Percentiles rank a stretch among this genome's conserved stretches.
These are phyloP conservation scores for Microdochium paspali DNA, from an alignment of 2,329 filamentous ascomycete genomes.

Conservation along the genomic window DNA sequence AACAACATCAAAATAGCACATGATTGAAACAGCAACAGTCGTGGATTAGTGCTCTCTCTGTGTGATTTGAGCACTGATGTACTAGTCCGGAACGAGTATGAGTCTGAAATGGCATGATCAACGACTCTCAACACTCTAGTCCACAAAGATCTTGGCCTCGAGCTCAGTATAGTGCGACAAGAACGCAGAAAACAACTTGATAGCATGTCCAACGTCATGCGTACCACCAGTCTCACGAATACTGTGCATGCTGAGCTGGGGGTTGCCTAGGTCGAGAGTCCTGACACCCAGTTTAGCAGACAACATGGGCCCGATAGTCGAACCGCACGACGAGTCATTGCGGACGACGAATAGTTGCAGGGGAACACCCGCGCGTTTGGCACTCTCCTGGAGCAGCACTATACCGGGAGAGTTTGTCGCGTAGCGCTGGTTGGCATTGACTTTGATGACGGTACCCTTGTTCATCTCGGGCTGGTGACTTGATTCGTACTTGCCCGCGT, in stretches of 20 bases:
- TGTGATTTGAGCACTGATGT: too few relatives aligned
- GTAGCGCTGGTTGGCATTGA: slow-evolving; percentile 96
- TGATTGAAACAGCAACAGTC: too few relatives aligned
- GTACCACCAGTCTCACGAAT: slow-evolving; percentile 88
- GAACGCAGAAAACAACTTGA: slow-evolving; percentile 81
- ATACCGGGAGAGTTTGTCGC: slow-evolving; percentile 95
- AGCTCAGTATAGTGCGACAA: slow-evolving; percentile 76
- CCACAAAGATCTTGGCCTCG: slow-evolving; percentile 75
- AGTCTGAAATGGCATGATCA: too few relatives aligned
- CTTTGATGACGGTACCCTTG: slow-evolving; percentile 90
- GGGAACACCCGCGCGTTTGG: slow-evolving; percentile 65
- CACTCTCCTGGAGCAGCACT: slow-evolving; percentile 82
- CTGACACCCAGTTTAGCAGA: slow-evolving; percentile 77
- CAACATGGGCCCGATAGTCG: slow-evolving; percentile 96
- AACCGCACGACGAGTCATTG: slow-evolving; percentile 90
- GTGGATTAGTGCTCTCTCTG: too few relatives aligned
- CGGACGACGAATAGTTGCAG: slow-evolving; percentile 93
- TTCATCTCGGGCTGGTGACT: slow-evolving; percentile 94
- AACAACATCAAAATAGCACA: too few relatives aligned
- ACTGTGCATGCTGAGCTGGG: slow-evolving; percentile 93
- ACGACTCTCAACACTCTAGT: slow-evolving; percentile 35
- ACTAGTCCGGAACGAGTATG: too few relatives aligned
- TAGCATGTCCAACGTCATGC: slow-evolving; percentile 77
- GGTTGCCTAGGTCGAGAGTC: slow-evolving; percentile 87
- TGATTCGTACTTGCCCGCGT: slow-evolving; percentile 80